Percentiles rank a stretch among this genome's conserved stretches.
phyloP scores from a whole-genome alignment of 73 alveolate species.

The Blepharisma stoltei region DNA sequence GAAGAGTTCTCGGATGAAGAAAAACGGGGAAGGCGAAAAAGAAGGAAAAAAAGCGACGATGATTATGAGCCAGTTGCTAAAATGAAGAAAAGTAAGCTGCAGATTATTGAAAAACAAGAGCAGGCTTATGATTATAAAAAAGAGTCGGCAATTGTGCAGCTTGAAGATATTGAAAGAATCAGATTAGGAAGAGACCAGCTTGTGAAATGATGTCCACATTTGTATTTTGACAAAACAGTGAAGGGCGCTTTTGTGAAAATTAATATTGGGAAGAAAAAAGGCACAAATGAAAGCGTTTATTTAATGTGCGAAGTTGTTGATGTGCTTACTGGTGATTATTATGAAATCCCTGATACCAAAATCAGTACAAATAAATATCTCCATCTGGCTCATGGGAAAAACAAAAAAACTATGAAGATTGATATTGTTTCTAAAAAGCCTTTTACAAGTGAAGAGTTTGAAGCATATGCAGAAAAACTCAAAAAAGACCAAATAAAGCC shows the following conservation, averaged over 20 bases:
- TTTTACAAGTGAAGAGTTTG: conserved; percentile 29
- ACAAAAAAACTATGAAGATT: conserved; percentile 6
- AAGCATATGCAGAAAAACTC: conserved; percentile 1
- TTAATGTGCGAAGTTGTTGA: conserved; percentile 37
- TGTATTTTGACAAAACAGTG: conserved; percentile 22
- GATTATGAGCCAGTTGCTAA: too few relatives aligned
- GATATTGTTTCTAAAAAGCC: conserved; percentile 30
- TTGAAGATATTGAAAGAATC: conserved; percentile 36
- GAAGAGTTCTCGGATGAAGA: too few relatives aligned
- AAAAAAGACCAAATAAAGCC: conserved; percentile 13
- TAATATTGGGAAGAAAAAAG: conserved; percentile 23
- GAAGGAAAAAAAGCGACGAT: too few relatives aligned
- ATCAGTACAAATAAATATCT: conserved; percentile 22
- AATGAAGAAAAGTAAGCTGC: too few relatives aligned
- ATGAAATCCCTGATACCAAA: conserved; percentile 31
- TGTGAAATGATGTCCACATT: conserved; percentile 29
- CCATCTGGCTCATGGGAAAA: conserved; percentile 7
- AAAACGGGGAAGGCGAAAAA: too few relatives aligned
- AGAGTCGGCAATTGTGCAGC: too few relatives aligned
- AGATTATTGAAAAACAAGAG: too few relatives aligned
- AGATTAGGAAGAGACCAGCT: conserved; percentile 28
- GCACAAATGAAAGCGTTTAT: conserved; percentile 14
- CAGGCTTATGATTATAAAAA: too few relatives aligned
- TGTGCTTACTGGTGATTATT: background rate
- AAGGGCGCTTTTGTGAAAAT: conserved; percentile 35